Evolutionary conservation across 257 asterid species (phyloP).

Genomic region (Solanum arcanum): DNA sequence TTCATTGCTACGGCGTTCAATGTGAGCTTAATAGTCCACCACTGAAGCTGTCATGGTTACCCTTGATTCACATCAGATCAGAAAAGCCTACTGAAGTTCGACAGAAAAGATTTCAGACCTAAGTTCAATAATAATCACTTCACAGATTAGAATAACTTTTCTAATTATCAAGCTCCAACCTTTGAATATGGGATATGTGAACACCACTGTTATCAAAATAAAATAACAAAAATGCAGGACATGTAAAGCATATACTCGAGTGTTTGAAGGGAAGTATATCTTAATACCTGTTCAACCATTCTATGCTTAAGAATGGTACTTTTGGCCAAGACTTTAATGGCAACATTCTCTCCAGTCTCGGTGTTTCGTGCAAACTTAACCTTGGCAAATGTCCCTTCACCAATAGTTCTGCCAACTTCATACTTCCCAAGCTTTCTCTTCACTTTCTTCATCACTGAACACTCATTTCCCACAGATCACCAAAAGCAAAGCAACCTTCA

Average conservation of each 20-base stretch:
- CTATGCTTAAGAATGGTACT: conserved; percentile 77
- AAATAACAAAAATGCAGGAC: neutral
- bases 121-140: neutral
- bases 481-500: neutral
- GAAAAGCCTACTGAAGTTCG: neutral
- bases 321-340: conserved; percentile 80
- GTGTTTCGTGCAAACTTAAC: conserved; percentile 78
- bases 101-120: neutral
- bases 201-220: neutral
- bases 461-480: conserved; percentile 17
- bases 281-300: conserved; percentile 82
- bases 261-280: neutral
- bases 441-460: conserved; percentile 33
- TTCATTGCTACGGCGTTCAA: neutral
- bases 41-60: neutral
- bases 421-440: conserved; percentile 73
- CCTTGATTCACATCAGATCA: neutral
- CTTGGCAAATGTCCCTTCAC: conserved; percentile 90
- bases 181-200: neutral
- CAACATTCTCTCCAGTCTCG: conserved; percentile 67
- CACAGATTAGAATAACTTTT: neutral
- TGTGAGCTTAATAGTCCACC: neutral
- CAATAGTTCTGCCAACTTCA: conserved; percentile 82
- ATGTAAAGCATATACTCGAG: neutral
- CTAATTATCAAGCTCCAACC: neutral